A percentile compares a stretch with the other conserved stretches of the same genome.
Conservation (phyloP, 331 rosid species). For the Phaseolus coccineus region DNA sequence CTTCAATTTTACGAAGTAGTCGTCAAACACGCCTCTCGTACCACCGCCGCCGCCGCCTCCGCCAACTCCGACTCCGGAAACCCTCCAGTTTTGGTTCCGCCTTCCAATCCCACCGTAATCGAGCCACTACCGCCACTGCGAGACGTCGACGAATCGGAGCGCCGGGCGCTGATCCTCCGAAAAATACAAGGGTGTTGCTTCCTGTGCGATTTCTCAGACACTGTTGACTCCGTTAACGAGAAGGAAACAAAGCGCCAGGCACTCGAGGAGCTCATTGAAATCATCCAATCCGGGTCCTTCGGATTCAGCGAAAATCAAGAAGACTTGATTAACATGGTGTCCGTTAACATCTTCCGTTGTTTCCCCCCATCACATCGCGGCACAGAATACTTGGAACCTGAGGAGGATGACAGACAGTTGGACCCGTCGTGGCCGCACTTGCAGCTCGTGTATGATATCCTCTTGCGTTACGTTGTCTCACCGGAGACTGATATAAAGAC, state of each 20-base stretch:
- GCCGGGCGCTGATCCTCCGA: constrained; percentile 51
- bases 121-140: constrained; percentile 62
- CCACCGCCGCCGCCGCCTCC: constrained; percentile 6
- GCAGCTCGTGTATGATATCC: constrained; percentile 69
- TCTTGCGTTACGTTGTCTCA: constrained; percentile 65
- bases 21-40: constrained; percentile 69
- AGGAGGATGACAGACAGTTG: constrained; percentile 63
- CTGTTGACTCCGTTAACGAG: constrained; percentile 44
- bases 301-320: constrained; percentile 57
- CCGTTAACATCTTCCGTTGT: constrained; percentile 73
- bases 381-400: constrained; percentile 54
- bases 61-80: constrained; percentile 40
- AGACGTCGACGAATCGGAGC: constrained; percentile 59
- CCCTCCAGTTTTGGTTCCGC: neutral
- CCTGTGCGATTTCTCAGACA: constrained; percentile 62
- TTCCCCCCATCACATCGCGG: constrained; percentile 62
- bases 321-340: constrained; percentile 65
- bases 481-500: constrained; percentile 62
- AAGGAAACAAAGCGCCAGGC: constrained; percentile 76
- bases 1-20: constrained; percentile 54
- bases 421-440: constrained; percentile 76
- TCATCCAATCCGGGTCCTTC: constrained; percentile 60
- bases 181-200: constrained; percentile 64
- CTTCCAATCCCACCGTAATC: constrained; percentile 36
- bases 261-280: constrained; percentile 64